Evolutionary conservation across 2,329 filamentous ascomycete species (phyloP), one percentile per base, ranked within the genome.

Genomic region (Arthrobotrys entomopaga): DNA sequence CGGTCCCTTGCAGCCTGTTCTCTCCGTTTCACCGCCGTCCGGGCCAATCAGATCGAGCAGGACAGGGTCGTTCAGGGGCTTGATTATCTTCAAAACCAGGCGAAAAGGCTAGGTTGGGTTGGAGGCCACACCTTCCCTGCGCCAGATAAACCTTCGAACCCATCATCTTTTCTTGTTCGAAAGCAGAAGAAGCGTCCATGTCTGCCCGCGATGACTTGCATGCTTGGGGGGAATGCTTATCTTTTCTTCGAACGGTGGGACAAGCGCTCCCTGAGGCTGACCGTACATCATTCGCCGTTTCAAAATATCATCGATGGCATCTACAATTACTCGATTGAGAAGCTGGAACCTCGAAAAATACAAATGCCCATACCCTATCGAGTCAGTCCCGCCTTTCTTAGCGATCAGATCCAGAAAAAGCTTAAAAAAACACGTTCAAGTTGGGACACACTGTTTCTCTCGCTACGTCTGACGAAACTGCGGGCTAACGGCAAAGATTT

Each of bases 1-100:
- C 34, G 19, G 56, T 60, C 65, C 65, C 65, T 70, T 64, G 65
- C 65, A 70, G 65, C 50, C 52, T 52, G 40, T 63, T 50, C 50
- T 38, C 49, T 22, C 49, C 11, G 46, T 50, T 50, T 22, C 22
- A 43, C 24, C 29, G 54, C 19, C 43, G 19, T 22, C 34, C 20
- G 22, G 59, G 10, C 65, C 65, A 70, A 70, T 70, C 57, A 64
- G 19, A 3, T 8, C 19, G 22, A 34, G 5, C 15, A 40, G 4
- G 13, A 20, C 24, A 38, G 15, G 16, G 38, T 57, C 29, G 26
- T 40, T 56, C 65, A 69, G 57, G 65, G 65, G 65, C 40, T 19
- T 24, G 34, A 19, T 46, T 24, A 38, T 40, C 38, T 38, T 64
- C 57, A 70, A n/a, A 64, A 70, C 65, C 29, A 34, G 29, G 29